Percentiles rank a stretch among this genome's conserved stretches.
Evolutionary conservation across 805 yeast species (phyloP).

Genomic region (Candida sonorensis): DNA sequence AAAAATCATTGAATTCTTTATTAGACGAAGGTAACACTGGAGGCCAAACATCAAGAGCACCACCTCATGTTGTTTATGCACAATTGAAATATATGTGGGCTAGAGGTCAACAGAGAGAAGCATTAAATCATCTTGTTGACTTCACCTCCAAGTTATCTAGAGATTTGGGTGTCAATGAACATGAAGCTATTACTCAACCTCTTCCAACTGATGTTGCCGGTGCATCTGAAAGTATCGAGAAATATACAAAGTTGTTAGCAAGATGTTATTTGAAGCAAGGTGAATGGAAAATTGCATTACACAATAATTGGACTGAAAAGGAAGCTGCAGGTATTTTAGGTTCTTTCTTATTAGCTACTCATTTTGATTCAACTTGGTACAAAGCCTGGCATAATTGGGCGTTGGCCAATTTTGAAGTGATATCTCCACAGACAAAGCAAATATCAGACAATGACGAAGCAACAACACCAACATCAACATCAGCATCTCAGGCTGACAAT

Average conservation of each 20-base stretch:
- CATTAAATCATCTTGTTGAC: conserved; percentile 76
- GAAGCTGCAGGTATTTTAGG: conserved; percentile 76
- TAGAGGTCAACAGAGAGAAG: conserved; percentile 81
- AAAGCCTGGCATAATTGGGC: conserved; percentile 99
- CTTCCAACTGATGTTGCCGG: conserved; percentile 69
- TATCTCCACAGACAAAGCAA: conserved; percentile 44
- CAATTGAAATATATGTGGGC: conserved; percentile 98
- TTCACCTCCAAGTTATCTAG: conserved; percentile 88
- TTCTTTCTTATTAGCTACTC: conserved; percentile 88
- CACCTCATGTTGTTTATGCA: conserved; percentile 96
- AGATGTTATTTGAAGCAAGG: conserved; percentile 96
- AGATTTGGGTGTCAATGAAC: conserved; percentile 81
- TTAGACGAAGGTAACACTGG: conserved; percentile 54
- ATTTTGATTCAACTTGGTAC: conserved; percentile 89
- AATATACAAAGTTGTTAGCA: conserved; percentile 79
- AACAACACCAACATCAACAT: too few relatives aligned
- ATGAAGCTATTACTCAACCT: conserved; percentile 81
- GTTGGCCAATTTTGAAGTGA: conserved; percentile 91
- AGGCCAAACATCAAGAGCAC: conserved; percentile 57
- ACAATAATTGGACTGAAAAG: conserved; percentile 72
- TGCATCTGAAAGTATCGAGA: conserved; percentile 68
- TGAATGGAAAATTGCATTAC: conserved; percentile 90
- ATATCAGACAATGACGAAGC: conserved; percentile 9
- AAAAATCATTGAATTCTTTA: conserved; percentile 76
- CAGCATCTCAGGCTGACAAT: conserved; percentile 13